Evolutionary conservation across 2,329 filamentous ascomycete genomes (phyloP).

Genomic region (Paracoccidioides lutzii): DNA sequence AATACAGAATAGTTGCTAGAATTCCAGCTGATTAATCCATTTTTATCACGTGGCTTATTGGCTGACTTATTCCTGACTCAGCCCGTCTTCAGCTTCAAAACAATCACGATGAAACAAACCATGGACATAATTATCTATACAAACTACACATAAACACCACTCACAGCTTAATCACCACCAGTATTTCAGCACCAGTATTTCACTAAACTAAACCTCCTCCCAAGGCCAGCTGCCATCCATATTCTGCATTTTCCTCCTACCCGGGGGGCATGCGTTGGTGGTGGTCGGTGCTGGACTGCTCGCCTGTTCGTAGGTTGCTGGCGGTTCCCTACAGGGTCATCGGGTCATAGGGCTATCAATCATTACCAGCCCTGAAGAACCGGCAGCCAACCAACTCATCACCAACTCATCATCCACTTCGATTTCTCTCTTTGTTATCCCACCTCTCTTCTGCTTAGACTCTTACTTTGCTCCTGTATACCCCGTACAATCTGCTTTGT

Average conservation of each 20-base stretch:
- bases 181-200: too few relatives aligned
- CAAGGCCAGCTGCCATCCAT: too few relatives aligned
- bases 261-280: too few relatives aligned
- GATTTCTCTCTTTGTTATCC: not conserved
- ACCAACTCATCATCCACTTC: too few relatives aligned
- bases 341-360: too few relatives aligned
- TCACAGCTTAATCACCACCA: not conserved
- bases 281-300: too few relatives aligned
- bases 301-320: too few relatives aligned
- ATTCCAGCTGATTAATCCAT: not conserved
- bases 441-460: not conserved
- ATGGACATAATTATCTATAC: not conserved
- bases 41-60: not conserved
- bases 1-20: not conserved
- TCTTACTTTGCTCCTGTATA: slow-evolving; percentile 11
- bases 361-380: too few relatives aligned
- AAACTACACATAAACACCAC: not conserved
- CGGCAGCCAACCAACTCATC: too few relatives aligned
- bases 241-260: too few relatives aligned
- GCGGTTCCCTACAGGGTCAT: too few relatives aligned
- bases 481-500: slow-evolving; percentile 18
- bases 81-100: not conserved
- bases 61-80: not conserved
- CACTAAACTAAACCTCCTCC: too few relatives aligned
- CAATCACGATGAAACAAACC: not conserved